A percentile compares a stretch with the other conserved stretches of the same genome.
phyloP scores from a whole-genome alignment of 148 eudicot species.

The Silene latifolia region DNA sequence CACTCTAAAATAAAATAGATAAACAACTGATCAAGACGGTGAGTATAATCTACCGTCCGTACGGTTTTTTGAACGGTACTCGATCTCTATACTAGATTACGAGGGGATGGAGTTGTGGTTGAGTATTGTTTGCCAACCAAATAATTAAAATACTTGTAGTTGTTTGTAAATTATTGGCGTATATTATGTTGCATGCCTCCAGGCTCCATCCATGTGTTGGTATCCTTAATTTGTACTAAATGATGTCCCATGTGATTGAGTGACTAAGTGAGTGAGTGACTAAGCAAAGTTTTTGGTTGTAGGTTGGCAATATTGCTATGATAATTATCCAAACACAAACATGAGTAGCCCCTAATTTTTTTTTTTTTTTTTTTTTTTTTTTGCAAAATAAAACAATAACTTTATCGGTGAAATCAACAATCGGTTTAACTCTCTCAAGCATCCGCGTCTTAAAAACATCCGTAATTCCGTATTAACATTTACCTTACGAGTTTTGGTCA shows the following conservation, averaged over 20 bases:
- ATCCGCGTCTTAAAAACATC: too few species aligned
- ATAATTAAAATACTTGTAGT: neutral
- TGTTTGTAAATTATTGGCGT: slow-evolving; percentile 1
- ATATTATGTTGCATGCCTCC: neutral
- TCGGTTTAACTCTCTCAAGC: too few species aligned
- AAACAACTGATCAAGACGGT: too few species aligned
- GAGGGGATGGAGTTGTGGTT: neutral
- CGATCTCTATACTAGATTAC: neutral
- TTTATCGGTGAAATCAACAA: too few species aligned
- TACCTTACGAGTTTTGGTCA: too few species aligned
- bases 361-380: neutral
- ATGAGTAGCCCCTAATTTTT: too few species aligned
- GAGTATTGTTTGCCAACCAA: neutral
- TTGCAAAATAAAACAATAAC: neutral
- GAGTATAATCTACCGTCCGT: neutral
- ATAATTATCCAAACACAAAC: neutral
- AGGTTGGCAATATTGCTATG: too few species aligned
- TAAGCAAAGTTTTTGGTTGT: neutral
- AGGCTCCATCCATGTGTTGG: neutral
- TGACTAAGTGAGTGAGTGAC: neutral
- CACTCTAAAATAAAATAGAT: too few species aligned
- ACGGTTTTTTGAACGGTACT: slow-evolving; percentile 3
- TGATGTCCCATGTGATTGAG: neutral
- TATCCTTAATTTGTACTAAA: neutral
- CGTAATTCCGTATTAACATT: too few species aligned